Evolutionary conservation across 2,329 filamentous ascomycete genomes (phyloP).

Genomic region (Teratosphaeria nubilosa): DNA sequence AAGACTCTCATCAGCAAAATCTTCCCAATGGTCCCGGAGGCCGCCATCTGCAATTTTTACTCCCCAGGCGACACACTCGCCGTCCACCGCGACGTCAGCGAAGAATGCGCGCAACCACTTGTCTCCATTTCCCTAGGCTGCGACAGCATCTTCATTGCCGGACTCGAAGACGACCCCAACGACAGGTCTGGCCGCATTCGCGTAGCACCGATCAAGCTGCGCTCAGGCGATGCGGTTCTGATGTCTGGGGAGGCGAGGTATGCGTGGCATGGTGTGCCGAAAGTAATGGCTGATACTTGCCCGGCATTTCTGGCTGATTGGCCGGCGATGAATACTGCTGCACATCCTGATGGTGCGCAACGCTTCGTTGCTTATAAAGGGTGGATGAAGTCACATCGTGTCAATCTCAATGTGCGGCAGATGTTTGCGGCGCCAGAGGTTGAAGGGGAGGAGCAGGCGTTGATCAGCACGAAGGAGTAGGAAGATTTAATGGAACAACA

Average conservation of each 20-base stretch:
- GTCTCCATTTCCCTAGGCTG: slow-evolving; percentile 85
- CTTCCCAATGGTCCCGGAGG: slow-evolving; percentile 65
- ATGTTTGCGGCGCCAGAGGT: slow-evolving; percentile 47
- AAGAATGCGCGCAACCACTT: slow-evolving; percentile 66
- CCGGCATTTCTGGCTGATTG: slow-evolving; percentile 64
- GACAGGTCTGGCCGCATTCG: not conserved
- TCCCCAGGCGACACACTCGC: slow-evolving; percentile 82
- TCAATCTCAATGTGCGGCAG: slow-evolving; percentile 89
- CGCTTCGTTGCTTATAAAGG: slow-evolving; percentile 60
- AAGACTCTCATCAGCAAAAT: slow-evolving; percentile 54
- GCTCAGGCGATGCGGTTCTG: slow-evolving; percentile 80
- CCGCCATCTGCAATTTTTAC: slow-evolving; percentile 91
- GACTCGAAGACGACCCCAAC: slow-evolving; percentile 42
- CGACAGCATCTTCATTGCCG: slow-evolving; percentile 78
- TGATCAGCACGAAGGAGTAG: not conserved
- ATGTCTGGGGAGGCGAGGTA: slow-evolving; percentile 76
- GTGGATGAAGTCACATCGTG: slow-evolving; percentile 80
- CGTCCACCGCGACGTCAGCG: slow-evolving; percentile 88
- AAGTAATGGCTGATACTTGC: slow-evolving; percentile 70
- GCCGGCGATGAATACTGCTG: slow-evolving; percentile 41
- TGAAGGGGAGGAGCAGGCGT: not conserved
- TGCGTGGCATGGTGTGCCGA: slow-evolving; percentile 93
- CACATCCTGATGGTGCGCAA: slow-evolving; percentile 13
- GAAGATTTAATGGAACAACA: not conserved
- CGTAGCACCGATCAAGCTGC: slow-evolving; percentile 52